phyloP scores from a whole-genome alignment of 257 asterid genomes.

The Solanum ossicruentum region DNA sequence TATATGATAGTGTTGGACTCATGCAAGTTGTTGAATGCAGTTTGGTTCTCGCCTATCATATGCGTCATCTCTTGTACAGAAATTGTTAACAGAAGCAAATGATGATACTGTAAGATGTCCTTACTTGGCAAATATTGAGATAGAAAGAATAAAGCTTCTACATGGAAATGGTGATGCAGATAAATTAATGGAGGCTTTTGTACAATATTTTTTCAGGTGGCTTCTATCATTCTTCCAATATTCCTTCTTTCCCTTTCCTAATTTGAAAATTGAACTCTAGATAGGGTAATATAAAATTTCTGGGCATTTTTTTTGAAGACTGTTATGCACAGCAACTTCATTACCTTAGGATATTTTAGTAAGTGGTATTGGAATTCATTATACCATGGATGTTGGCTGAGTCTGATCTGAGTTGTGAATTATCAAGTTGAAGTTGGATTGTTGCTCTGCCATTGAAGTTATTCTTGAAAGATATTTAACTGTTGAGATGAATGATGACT shows the following conservation, averaged over 20 bases:
- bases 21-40: slow-evolving; percentile 40
- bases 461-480: background rate
- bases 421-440: background rate
- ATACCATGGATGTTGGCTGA: background rate
- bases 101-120: slow-evolving; percentile 60
- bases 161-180: slow-evolving; percentile 52
- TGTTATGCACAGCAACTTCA: background rate
- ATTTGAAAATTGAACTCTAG: background rate
- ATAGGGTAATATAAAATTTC: background rate
- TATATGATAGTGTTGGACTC: slow-evolving; percentile 11
- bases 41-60: slow-evolving; percentile 56
- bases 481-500: background rate
- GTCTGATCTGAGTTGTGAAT: background rate
- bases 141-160: slow-evolving; percentile 64
- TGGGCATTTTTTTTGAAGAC: background rate
- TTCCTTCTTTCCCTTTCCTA: background rate
- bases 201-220: slow-evolving; percentile 65
- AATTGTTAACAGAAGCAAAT: slow-evolving; percentile 31
- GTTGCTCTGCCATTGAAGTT: background rate
- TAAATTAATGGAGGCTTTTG: slow-evolving; percentile 46
- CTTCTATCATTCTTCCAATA: background rate
- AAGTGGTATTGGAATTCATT: background rate
- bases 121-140: slow-evolving; percentile 70
- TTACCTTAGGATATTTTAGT: background rate
- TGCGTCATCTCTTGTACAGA: slow-evolving; percentile 51